Conservation (phyloP, 257 asterid species). For the Solanum acaule region DNA sequence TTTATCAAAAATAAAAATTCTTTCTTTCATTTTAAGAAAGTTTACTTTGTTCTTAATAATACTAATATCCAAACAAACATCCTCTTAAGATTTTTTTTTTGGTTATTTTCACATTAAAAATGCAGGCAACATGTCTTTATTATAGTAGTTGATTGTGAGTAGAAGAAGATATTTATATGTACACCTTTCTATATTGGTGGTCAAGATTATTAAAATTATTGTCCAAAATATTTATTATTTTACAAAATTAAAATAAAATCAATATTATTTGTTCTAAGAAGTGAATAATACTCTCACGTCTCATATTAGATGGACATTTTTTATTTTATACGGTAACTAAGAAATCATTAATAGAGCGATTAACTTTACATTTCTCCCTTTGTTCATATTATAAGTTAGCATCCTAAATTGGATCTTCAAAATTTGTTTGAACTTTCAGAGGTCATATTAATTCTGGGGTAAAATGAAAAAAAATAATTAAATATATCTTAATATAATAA, state of each 20-base stretch:
- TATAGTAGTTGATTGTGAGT: neutral
- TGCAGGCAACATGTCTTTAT: neutral
- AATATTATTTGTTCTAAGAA: neutral
- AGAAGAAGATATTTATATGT: neutral
- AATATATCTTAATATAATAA: too few relatives aligned
- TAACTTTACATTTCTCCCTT: too few relatives aligned
- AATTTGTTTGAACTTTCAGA: neutral
- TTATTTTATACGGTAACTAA: too few relatives aligned
- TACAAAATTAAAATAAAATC: neutral
- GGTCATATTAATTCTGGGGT: neutral
- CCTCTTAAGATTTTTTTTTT: neutral
- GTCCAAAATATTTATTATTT: neutral
- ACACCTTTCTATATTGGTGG: neutral
- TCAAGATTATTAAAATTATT: neutral
- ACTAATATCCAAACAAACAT: neutral
- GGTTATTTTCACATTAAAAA: neutral
- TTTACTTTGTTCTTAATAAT: neutral
- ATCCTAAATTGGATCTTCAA: too few relatives aligned
- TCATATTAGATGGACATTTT: too few relatives aligned
- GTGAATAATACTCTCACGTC: neutral
- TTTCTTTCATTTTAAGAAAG: neutral
- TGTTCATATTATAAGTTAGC: too few relatives aligned
- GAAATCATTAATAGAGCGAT: too few relatives aligned
- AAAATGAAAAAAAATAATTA: neutral
- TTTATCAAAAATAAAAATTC: neutral